phyloP scores from a whole-genome alignment of 495 filamentous ascomycete species.

The Amniculicola lignicola region DNA sequence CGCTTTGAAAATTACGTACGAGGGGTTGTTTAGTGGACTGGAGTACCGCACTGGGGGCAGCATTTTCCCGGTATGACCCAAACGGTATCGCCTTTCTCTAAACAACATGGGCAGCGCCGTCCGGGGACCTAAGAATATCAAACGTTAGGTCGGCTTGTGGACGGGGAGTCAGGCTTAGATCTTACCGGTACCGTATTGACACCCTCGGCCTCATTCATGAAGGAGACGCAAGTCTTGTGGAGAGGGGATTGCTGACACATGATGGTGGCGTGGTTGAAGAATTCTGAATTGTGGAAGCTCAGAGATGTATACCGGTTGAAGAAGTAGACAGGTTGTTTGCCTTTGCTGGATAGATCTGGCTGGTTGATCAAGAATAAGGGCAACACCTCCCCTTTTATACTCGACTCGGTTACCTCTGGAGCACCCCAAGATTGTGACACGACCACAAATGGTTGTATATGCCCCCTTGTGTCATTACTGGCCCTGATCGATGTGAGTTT shows the following conservation, averaged over 20 bases:
- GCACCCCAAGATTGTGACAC: too few species aligned
- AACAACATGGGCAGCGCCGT: constrained; percentile 38
- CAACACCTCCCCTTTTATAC: too few species aligned
- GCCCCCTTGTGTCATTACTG: too few species aligned
- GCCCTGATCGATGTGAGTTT: too few species aligned
- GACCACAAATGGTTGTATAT: too few species aligned
- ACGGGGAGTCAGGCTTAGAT: background rate
- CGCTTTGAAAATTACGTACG: background rate
- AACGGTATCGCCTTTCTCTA: constrained; percentile 37
- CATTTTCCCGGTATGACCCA: constrained; percentile 45
- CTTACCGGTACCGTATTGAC: constrained; percentile 27
- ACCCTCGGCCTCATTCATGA: constrained; percentile 16
- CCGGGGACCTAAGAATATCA: constrained; percentile 38
- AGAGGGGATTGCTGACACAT: constrained; percentile 30
- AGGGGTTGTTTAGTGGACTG: constrained; percentile 31
- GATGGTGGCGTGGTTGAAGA: too few species aligned
- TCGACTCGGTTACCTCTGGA: too few species aligned
- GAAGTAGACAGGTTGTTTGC: too few species aligned
- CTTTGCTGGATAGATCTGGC: too few species aligned
- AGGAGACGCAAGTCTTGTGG: constrained; percentile 15
- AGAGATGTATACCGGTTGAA: too few species aligned
- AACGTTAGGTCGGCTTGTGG: background rate
- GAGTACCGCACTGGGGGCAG: constrained; percentile 41
- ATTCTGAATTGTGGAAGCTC: too few species aligned
- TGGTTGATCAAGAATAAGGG: too few species aligned